Conservation (phyloP, 169 alveolate species). For the Plasmodium reichenowi region DNA sequence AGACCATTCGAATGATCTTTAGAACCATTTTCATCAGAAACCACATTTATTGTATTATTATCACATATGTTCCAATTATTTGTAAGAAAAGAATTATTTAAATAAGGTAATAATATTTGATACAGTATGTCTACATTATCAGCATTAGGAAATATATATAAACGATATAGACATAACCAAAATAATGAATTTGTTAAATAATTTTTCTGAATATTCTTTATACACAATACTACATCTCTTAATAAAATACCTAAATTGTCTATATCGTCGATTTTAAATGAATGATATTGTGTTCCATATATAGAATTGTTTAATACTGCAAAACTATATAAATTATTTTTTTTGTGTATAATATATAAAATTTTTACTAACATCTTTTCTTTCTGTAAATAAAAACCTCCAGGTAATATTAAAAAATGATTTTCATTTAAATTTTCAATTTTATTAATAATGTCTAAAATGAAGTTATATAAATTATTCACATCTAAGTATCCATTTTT, state of each 20-base stretch:
- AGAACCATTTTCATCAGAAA: conserved; percentile 12
- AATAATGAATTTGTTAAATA: conserved; percentile 85
- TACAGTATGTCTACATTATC: conserved; percentile 86
- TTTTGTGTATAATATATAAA: conserved; percentile 56
- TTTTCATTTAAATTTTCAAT: conserved; percentile 72
- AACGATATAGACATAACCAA: conserved; percentile 88
- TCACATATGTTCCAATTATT: conserved; percentile 84
- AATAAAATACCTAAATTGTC: conserved; percentile 80
- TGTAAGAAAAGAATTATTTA: conserved; percentile 82
- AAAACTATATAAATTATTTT: conserved; percentile 71
- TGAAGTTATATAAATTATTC: conserved; percentile 48
- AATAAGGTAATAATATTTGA: conserved; percentile 87
- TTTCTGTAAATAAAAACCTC: conserved; percentile 69
- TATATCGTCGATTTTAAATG: conserved; percentile 81
- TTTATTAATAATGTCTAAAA: conserved; percentile 65
- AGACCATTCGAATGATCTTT: conserved; percentile 5
- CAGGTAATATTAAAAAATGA: conserved; percentile 71
- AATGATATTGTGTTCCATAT: conserved; percentile 81
- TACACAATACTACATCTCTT: conserved; percentile 84
- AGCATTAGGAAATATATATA: conserved; percentile 83
- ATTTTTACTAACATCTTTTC: conserved; percentile 74
- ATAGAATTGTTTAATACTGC: conserved; percentile 67
- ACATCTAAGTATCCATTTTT: conserved; percentile 74
- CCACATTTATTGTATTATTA: conserved; percentile 54
- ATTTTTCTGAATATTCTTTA: conserved; percentile 83